Evolutionary conservation across 139 green algal species (phyloP), one percentile per base, ranked within the genome.

Genomic region (Chlamydomonas incerta): DNA sequence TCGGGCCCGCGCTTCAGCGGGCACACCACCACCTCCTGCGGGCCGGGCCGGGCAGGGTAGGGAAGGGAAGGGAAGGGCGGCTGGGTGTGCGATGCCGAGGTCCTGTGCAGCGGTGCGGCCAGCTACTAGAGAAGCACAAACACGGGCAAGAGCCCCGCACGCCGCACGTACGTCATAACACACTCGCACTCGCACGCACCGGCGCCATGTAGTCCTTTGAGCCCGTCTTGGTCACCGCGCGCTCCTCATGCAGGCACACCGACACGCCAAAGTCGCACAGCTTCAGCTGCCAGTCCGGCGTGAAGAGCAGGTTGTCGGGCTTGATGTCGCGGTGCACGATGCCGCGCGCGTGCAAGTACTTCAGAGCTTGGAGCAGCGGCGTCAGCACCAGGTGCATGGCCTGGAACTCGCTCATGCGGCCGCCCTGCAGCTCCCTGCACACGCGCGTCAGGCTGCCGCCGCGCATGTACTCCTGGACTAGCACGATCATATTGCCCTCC

Each of bases 211-310:
- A 91, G 47, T 91, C 79, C 15, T 90, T 80, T 21, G 90, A 92
- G 24, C 90, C 90, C 20, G 89, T 87, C 13, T 88, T 72, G 1
- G 90, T 93, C 3, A 92, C 90, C 23, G 90, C 87, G 21, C 88
- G 62, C 69, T 93, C 90, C 60, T 88, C 81, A 14, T 71, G 65
- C 46, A 90, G 69, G 74, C 87, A 87, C n/a, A 93, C 90, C 34
- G 86, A 83, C 28, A 93, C 82, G 17, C 90, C 90, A 75, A 93
- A 93, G 80, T 94, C 91, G 62, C 81, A 82, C 29, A 92, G 58
- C 80, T 92, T 90, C 17, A 92, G 85, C 68, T 66, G 62, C 81
- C 85, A 81, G 37, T 91, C 57, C 46, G 57, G 37, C 24, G 63
- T 72, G 37, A 82, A 74, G 28, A 88, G 72, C 52, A 88, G n/a